Evolutionary conservation across 345 rosid genomes (phyloP).

Genomic region (Melaleuca quinquenervia): DNA sequence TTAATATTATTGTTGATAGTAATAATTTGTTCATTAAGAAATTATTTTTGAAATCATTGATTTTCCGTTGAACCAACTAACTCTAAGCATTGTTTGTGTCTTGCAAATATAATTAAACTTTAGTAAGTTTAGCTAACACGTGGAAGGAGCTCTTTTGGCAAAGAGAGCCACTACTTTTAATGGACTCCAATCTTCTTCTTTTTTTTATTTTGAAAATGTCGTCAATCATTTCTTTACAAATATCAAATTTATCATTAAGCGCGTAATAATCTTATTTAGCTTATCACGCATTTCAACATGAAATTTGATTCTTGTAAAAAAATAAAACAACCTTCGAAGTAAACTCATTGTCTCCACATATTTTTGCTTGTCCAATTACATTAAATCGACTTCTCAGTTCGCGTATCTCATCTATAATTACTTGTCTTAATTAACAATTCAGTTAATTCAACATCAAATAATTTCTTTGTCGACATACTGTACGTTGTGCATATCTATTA

Average conservation of each 20-base stretch:
- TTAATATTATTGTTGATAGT: too few relatives aligned
- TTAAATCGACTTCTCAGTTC: not conserved
- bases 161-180: not conserved
- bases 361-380: not conserved
- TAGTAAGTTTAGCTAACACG: not conserved
- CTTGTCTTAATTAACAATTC: not conserved
- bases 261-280: too few relatives aligned
- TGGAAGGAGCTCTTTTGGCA: not conserved
- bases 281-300: not conserved
- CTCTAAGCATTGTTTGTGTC: not conserved
- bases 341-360: not conserved
- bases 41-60: too few relatives aligned
- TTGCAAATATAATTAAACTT: not conserved
- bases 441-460: fast-evolving
- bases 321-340: not conserved
- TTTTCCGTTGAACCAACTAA: too few relatives aligned
- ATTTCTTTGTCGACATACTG: too few relatives aligned
- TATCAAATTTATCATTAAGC: not conserved
- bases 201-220: not conserved
- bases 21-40: too few relatives aligned
- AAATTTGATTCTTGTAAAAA: not conserved
- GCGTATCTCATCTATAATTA: not conserved
- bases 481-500: fast-evolving
- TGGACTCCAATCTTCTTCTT: not conserved
- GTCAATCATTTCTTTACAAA: not conserved